Percentiles rank a stretch among this genome's conserved stretches.
Conservation (phyloP, 2,329 filamentous ascomycete genomes). For the Didymella pomorum region DNA sequence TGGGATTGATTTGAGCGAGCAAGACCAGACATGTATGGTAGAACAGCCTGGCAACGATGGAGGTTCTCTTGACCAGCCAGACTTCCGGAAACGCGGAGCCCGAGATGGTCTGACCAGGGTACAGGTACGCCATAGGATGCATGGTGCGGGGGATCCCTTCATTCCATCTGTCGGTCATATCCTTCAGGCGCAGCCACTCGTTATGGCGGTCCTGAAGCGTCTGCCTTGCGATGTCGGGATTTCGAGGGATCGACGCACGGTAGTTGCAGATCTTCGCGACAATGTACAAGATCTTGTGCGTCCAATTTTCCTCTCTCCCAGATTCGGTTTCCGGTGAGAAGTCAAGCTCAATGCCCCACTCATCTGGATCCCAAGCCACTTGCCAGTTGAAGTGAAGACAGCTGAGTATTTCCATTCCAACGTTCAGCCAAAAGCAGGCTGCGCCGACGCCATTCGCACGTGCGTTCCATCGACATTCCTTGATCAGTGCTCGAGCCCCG, state of each 20-base stretch:
- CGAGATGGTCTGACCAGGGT: conserved; percentile 69
- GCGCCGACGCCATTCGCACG: conserved; percentile 78
- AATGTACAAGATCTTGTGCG: conserved; percentile 87
- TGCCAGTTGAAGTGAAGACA: conserved; percentile 89
- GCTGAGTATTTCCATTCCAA: conserved; percentile 87
- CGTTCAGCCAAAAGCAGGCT: conserved; percentile 94
- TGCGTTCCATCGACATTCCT: conserved; percentile 89
- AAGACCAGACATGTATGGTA: conserved; percentile 88
- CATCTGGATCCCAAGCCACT: conserved; percentile 86
- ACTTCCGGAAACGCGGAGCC: conserved; percentile 85
- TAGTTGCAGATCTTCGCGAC: conserved; percentile 89
- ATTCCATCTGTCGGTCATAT: conserved; percentile 85
- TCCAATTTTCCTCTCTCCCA: conserved; percentile 83
- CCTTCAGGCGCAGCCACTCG: conserved; percentile 82
- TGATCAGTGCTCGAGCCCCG: conserved; percentile 83
- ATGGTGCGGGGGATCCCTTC: conserved; percentile 81
- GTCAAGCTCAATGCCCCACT: conserved; percentile 86
- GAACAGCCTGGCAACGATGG: conserved; percentile 82
- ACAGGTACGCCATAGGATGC: conserved; percentile 82
- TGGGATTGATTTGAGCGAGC: conserved; percentile 79
- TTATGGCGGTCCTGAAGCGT: conserved; percentile 70
- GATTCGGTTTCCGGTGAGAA: conserved; percentile 66
- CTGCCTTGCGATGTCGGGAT: conserved; percentile 66
- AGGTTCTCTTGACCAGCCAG: conserved; percentile 85
- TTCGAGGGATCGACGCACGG: conserved; percentile 71